These are phyloP conservation scores for Citrus hindsii DNA, from an alignment of 345 rosid species.

Conservation along the genomic window DNA sequence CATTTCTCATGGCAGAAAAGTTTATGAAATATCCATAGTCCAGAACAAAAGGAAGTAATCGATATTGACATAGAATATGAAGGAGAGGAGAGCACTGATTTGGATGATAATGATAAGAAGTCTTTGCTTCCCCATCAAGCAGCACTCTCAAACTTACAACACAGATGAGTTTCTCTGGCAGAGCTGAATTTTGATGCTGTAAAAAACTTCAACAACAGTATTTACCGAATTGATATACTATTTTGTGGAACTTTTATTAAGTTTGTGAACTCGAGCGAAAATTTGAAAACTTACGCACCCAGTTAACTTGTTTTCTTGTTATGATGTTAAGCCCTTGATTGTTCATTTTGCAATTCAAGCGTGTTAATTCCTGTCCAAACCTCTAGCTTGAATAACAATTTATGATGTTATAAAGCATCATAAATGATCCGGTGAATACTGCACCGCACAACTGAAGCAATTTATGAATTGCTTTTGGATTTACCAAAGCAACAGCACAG, in stretches of 20 bases:
- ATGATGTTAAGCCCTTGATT: background rate
- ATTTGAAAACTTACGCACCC: background rate
- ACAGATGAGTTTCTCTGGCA: background rate
- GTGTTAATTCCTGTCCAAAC: no score
- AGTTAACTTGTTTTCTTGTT: background rate
- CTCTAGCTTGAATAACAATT: no score
- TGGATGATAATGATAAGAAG: slow-evolving; percentile 37
- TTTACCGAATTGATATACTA: background rate
- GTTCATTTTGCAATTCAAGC: no score
- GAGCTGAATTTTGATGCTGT: background rate
- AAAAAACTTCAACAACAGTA: background rate
- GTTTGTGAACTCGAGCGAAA: background rate
- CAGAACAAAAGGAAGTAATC: slow-evolving; percentile 4
- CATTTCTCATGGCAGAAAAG: no score
- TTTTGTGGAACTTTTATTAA: background rate
- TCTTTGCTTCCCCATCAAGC: slow-evolving; percentile 14
- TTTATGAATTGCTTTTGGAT: no score
- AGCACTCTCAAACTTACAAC: background rate
- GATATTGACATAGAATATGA: slow-evolving; percentile 22
- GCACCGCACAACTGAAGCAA: no score
- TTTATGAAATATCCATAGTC: no score
- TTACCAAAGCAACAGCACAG: no score
- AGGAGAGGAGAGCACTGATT: slow-evolving; percentile 17
- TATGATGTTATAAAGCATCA: no score
- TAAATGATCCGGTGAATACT: no score